phyloP scores from a whole-genome alignment of 225 moss, liverwort and hornwort species.

The Physcomitrium patens region DNA sequence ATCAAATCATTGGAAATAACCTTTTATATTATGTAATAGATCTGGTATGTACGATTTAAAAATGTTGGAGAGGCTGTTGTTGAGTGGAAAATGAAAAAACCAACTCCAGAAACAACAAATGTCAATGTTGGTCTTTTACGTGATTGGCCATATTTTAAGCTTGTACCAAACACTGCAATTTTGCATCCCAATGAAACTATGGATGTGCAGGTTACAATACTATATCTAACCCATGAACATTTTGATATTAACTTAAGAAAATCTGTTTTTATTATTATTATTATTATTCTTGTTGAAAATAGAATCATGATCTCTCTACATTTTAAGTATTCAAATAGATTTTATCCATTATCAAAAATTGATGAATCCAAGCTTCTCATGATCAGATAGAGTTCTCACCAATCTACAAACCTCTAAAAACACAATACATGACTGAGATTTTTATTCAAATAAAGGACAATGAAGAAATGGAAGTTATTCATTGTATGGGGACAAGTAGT shows the following conservation, averaged over 20 bases:
- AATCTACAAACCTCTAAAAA: slow-evolving; percentile 45
- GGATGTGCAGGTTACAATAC: slow-evolving; percentile 41
- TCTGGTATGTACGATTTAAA: slow-evolving; percentile 58
- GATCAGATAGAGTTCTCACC: slow-evolving; percentile 53
- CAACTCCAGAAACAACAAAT: slow-evolving; percentile 25
- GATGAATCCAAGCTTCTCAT: neutral
- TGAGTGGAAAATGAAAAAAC: slow-evolving; percentile 69
- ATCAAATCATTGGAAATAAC: fast-evolving
- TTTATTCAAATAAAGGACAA: slow-evolving; percentile 36
- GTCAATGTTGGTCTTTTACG: slow-evolving; percentile 55
- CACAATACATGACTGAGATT: slow-evolving; percentile 52
- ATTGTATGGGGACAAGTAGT: slow-evolving; percentile 66
- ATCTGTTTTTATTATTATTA: too few species aligned
- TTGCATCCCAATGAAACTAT: slow-evolving; percentile 49
- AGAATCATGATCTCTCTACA: too few species aligned
- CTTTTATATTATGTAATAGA: slow-evolving; percentile 32
- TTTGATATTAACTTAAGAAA: too few species aligned
- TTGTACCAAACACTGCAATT: slow-evolving; percentile 40
- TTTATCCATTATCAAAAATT: too few species aligned
- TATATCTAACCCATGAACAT: too few species aligned
- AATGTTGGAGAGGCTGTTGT: slow-evolving; percentile 68
- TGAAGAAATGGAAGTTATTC: slow-evolving; percentile 41
- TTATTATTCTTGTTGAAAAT: too few species aligned
- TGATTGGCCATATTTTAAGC: slow-evolving; percentile 72
- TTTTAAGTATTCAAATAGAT: neutral